These are phyloP conservation scores for Rhizoclosmatium globosum DNA, from an alignment of 192 early-diverging fungal species.

Conservation along the genomic window DNA sequence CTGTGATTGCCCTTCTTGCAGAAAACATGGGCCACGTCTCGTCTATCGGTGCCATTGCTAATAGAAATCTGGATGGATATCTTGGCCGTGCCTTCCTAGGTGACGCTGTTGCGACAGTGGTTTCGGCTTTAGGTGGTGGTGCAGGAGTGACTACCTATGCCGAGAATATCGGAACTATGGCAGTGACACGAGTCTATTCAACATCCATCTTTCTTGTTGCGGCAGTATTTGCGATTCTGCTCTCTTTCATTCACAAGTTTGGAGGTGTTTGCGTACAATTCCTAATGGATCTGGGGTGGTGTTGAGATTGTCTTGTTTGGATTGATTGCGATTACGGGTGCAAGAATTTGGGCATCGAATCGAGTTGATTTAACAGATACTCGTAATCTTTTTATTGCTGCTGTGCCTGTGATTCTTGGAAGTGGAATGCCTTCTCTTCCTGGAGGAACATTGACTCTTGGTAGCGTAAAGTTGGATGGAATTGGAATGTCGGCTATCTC, in stretches of 20 bases:
- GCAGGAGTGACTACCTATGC: slow-evolving; percentile 65
- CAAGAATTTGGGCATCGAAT: slow-evolving; percentile 64
- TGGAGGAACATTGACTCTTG: slow-evolving; percentile 29
- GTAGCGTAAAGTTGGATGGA: slow-evolving; percentile 56
- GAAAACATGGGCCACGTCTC: slow-evolving; percentile 70
- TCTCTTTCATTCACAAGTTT: slow-evolving; percentile 67
- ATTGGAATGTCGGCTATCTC: slow-evolving; percentile 55
- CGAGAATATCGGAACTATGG: slow-evolving; percentile 69
- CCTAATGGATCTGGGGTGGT: slow-evolving; percentile 66
- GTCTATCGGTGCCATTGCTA: slow-evolving; percentile 60
- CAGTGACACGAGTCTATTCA: slow-evolving; percentile 63
- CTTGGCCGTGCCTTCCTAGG: slow-evolving; percentile 63
- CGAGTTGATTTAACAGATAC: slow-evolving; percentile 62
- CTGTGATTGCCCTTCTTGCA: slow-evolving; percentile 59
- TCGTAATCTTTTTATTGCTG: slow-evolving; percentile 60
- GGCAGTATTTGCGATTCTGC: slow-evolving; percentile 59
- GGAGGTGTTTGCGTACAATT: slow-evolving; percentile 63
- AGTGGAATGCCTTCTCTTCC: slow-evolving; percentile 53
- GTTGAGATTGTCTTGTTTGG: slow-evolving; percentile 62
- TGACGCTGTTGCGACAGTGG: slow-evolving; percentile 65
- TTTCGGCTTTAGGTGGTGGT: slow-evolving; percentile 54
- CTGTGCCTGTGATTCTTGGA: slow-evolving; percentile 58
- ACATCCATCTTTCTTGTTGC: slow-evolving; percentile 63
- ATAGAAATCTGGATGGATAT: slow-evolving; percentile 55
- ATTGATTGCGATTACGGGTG: slow-evolving; percentile 61